Base-by-base conservation (phyloP, 1,139 yeast species). In the Kurtzmaniella quercitrusa region DNA sequence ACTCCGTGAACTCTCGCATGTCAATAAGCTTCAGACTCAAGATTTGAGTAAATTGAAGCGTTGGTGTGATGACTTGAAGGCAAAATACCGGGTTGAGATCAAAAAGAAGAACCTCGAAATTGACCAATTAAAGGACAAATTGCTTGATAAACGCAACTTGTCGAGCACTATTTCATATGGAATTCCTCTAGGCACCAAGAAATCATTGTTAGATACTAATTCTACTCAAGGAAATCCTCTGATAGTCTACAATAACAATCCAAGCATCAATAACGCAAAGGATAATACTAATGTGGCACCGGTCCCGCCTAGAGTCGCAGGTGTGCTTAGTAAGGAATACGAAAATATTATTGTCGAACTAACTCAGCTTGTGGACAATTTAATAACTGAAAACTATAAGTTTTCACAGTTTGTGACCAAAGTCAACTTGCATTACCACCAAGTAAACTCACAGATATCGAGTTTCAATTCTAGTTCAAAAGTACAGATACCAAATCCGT, bases 31-130 rank as follows among this genome's bases (percentile, higher is more conserved):
- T 6, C 71, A 67, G 44, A 36, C 55, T 1, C 60, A 60, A 21
- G 72, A 68, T 47, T 45, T 68, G 36, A 50, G 50, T 16, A 59
- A 61, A 41, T 47, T 67, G 39, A 64, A 63, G 40, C 54, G 48
- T 41, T 56, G 66, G 61, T 57, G 61, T 37, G 46, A 50, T 36
- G 71, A 70, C 40, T 47, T 71, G 17, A 63, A 65, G 44, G 53
- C 59, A 3, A 71, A 68, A 45, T 67, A 65, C 45, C 71, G 70
- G 15, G 60, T 70, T 14, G 79, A 75, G 43, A 46, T 71, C 41
- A 70, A 69, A 49, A 61, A 60, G 50, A 69, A 71, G 47, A 59
- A 62, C 20, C 38, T 63, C 19, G 65, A 61, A 38, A 66, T 74
- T 16, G 64, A 64, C 36, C 61, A 56, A 20, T 59, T 76, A 42